Evolutionary conservation across 2,329 filamentous ascomycete species (phyloP).

Genomic region (Fusarium sarcochroum): DNA sequence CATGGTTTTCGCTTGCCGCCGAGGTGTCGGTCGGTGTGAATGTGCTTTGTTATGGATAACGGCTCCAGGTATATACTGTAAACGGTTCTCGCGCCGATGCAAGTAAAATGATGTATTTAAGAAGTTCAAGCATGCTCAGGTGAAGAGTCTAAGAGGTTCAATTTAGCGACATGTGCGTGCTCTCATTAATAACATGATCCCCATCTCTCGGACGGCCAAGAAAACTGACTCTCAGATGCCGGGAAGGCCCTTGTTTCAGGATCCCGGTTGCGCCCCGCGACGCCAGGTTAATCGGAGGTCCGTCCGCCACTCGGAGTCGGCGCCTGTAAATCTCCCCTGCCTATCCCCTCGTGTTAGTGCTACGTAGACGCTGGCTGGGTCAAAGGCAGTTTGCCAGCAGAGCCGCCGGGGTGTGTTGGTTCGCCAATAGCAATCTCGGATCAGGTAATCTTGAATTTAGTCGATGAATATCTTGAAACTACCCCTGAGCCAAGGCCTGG

Average conservation of each 20-base stretch:
- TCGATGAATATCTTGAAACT: constrained; percentile 41
- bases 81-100: not conserved
- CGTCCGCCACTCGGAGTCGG: constrained; percentile 41
- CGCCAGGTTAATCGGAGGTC: constrained; percentile 24
- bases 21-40: not conserved
- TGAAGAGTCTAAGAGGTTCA: not conserved
- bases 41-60: not conserved
- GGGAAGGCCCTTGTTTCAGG: constrained; percentile 39
- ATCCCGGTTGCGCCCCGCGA: constrained; percentile 29
- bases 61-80: not conserved
- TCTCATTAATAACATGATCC: constrained; percentile 1
- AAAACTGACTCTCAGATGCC: constrained; percentile 20
- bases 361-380: constrained; percentile 27
- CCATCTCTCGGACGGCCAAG: not conserved
- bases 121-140: not conserved
- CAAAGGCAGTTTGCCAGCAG: constrained; percentile 1
- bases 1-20: constrained; percentile 7
- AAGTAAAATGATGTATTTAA: not conserved
- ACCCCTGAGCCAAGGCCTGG: constrained; percentile 34
- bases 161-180: not conserved
- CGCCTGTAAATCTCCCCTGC: constrained; percentile 13
- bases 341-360: constrained; percentile 11
- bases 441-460: constrained; percentile 31
- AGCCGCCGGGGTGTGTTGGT: constrained; percentile 10
- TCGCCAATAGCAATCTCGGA: constrained; percentile 24